Evolutionary conservation across 768 basidiomycete species (phyloP).

Genomic region (Naganishia kalamii): DNA sequence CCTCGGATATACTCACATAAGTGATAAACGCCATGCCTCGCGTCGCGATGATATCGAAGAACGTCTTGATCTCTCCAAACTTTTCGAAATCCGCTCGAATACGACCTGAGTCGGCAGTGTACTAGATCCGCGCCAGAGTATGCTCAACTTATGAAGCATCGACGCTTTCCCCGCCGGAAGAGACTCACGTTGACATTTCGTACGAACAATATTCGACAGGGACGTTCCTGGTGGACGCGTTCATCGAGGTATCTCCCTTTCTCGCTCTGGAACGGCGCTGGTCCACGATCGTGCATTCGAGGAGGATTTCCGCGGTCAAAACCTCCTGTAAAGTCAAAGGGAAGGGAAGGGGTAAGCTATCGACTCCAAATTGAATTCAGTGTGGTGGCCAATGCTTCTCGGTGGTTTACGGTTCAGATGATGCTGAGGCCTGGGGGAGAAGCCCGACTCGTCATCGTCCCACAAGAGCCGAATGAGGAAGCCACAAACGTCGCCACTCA

Average conservation of each 20-base stretch:
- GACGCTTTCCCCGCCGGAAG: too few relatives aligned
- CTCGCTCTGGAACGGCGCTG: not conserved
- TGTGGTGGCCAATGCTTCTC: too few relatives aligned
- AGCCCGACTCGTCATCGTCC: too few relatives aligned
- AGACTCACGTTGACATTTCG: constrained; percentile 95
- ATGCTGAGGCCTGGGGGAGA: too few relatives aligned
- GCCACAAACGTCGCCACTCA: too few relatives aligned
- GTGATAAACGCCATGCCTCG: constrained; percentile 99
- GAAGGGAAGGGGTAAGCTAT: not conserved
- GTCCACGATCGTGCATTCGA: not conserved
- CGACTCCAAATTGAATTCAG: too few relatives aligned
- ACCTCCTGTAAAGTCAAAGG: not conserved
- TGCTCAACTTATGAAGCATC: not conserved
- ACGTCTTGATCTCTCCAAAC: constrained; percentile 92
- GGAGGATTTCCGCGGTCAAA: not conserved
- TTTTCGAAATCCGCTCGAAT: constrained; percentile 81
- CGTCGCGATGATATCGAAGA: constrained; percentile 88
- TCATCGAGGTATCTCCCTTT: constrained; percentile 73
- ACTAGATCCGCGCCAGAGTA: constrained; percentile 30
- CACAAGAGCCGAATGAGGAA: too few relatives aligned
- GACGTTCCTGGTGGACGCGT: constrained; percentile 84
- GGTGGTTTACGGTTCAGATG: too few relatives aligned
- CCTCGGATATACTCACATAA: constrained; percentile 65
- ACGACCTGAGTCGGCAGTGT: constrained; percentile 53
- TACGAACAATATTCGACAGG: constrained; percentile 92